phyloP scores from a whole-genome alignment of 495 filamentous ascomycete species.

The Neurospora sp. region DNA sequence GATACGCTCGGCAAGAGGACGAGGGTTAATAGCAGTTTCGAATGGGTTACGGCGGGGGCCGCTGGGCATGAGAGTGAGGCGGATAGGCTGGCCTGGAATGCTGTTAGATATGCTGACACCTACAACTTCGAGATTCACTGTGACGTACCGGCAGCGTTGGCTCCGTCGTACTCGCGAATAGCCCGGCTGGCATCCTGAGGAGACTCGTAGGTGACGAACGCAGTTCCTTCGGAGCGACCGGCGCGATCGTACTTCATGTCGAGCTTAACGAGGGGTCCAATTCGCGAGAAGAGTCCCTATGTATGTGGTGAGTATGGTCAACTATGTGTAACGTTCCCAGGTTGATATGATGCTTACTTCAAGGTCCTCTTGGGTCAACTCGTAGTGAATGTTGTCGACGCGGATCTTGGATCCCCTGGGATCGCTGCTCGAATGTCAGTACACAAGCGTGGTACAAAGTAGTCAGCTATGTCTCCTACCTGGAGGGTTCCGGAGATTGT shows the following conservation, averaged over 20 bases:
- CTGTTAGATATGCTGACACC: conserved; percentile 6
- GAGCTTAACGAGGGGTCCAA: conserved; percentile 61
- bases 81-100: conserved; percentile 63
- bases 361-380: conserved; percentile 78
- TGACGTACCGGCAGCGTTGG: conserved; percentile 68
- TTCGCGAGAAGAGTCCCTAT: conserved; percentile 70
- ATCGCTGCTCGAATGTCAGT: conserved; percentile 27
- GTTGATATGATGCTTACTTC: conserved; percentile 42
- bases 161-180: conserved; percentile 74
- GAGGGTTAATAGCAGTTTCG: conserved; percentile 46
- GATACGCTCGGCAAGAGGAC: conserved; percentile 68
- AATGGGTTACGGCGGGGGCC: conserved; percentile 45
- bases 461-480: conserved; percentile 28
- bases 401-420: conserved; percentile 58
- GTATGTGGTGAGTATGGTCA: conserved; percentile 6
- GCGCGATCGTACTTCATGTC: conserved; percentile 79
- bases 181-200: conserved; percentile 61
- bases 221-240: conserved; percentile 79
- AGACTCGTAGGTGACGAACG: conserved; percentile 70
- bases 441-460: neutral
- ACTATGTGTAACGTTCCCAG: neutral
- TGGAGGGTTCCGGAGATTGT: conserved; percentile 39
- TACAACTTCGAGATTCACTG: neutral
- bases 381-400: conserved; percentile 90
- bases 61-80: conserved; percentile 54